Evolutionary conservation across 2,329 filamentous ascomycete species (phyloP).

Genomic region (Ascochyta koolunga): DNA sequence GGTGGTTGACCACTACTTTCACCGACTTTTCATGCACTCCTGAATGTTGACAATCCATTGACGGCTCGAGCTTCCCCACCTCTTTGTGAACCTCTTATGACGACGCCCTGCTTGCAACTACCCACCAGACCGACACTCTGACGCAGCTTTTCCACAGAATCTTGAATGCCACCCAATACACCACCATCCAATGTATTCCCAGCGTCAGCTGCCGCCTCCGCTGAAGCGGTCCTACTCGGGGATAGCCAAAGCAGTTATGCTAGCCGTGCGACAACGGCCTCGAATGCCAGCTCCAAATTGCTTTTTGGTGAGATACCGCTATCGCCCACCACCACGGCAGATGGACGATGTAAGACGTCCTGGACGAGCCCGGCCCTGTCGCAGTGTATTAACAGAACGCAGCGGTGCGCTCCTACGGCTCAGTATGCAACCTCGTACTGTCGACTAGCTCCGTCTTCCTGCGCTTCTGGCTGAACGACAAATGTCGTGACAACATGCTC

Average conservation of each 20-base stretch:
- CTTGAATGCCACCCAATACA: constrained; percentile 26
- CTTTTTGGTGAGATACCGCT: constrained; percentile 59
- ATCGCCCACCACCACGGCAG: constrained; percentile 46
- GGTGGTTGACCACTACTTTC: constrained; percentile 24
- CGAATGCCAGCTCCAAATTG: constrained; percentile 48
- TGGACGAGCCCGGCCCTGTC: constrained; percentile 10
- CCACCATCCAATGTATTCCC: constrained; percentile 39
- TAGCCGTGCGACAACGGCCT: constrained; percentile 43
- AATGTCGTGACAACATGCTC: constrained; percentile 54
- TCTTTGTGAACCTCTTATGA: constrained; percentile 18
- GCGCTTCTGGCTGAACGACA: constrained; percentile 57
- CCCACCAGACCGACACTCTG: constrained; percentile 17
- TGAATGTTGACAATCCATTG: constrained; percentile 19
- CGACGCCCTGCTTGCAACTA: constrained; percentile 14
- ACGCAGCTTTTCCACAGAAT: constrained; percentile 17
- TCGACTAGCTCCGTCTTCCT: constrained; percentile 57
- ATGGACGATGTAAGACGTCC: constrained; percentile 44
- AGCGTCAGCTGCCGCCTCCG: constrained; percentile 42
- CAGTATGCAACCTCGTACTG: constrained; percentile 56
- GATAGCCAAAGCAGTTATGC: constrained; percentile 47
- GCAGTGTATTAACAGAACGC: constrained; percentile 27
- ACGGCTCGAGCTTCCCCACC: constrained; percentile 18
- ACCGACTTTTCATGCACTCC: constrained; percentile 24
- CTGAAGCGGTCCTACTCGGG: constrained; percentile 47
- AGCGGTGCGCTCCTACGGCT: constrained; percentile 54